phyloP scores from a whole-genome alignment of 2,329 filamentous ascomycete species.

The Macrophomina tecta region DNA sequence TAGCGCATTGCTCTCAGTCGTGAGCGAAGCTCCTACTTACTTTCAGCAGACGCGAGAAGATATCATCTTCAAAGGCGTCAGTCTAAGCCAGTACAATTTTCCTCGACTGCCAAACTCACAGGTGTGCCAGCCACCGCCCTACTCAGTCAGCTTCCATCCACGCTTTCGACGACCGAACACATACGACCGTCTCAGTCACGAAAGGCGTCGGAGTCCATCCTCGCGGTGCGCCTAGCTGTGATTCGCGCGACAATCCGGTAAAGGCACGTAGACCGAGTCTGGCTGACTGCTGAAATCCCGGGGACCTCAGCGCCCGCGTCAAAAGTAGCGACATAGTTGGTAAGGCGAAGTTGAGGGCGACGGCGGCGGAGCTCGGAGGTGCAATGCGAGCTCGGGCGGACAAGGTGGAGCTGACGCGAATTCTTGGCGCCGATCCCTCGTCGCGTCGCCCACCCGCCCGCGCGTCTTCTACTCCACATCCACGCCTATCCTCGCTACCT shows the following conservation, averaged over 20 bases:
- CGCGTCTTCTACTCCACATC: slow-evolving; percentile 25
- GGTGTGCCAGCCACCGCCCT: slow-evolving; percentile 59
- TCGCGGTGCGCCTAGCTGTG: slow-evolving; percentile 35
- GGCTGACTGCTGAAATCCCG: slow-evolving; percentile 26
- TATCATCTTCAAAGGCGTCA: slow-evolving; percentile 43
- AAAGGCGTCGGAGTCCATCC: slow-evolving; percentile 56
- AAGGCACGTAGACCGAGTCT: slow-evolving; percentile 35
- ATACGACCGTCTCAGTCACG: slow-evolving; percentile 57
- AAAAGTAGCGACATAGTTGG: slow-evolving; percentile 41
- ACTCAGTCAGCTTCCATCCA: slow-evolving; percentile 39
- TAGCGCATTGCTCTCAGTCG: neutral
- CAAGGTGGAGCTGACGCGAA: slow-evolving; percentile 9
- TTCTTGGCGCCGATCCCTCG: slow-evolving; percentile 20
- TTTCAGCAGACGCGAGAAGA: slow-evolving; percentile 55
- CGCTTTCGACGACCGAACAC: slow-evolving; percentile 29
- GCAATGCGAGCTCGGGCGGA: neutral
- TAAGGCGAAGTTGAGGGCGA: neutral
- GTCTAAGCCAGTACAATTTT: slow-evolving; percentile 5
- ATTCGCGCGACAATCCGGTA: slow-evolving; percentile 30
- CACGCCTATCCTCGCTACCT: neutral
- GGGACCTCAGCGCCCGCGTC: slow-evolving; percentile 36
- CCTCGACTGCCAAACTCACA: slow-evolving; percentile 36
- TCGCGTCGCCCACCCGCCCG: slow-evolving; percentile 6
- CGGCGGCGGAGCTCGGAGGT: slow-evolving; percentile 11
- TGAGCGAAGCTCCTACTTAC: neutral